These are phyloP conservation scores for Sistotremastrum suecicum DNA, from an alignment of 768 basidiomycete genomes.

Conservation along the genomic window DNA sequence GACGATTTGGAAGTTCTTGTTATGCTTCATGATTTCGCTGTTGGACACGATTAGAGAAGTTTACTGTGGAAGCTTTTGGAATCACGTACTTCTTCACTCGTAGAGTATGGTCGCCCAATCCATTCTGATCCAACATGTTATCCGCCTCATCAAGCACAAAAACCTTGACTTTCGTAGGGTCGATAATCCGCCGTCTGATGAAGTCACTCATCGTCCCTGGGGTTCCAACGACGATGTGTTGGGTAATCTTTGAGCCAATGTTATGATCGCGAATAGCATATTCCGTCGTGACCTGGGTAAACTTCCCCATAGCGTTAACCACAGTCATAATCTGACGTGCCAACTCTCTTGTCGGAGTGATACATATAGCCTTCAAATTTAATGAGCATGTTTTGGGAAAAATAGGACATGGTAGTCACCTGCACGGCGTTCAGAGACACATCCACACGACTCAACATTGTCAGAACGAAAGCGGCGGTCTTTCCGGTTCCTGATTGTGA, in stretches of 20 bases:
- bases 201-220: constrained; percentile 91
- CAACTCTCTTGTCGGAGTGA: constrained; percentile 95
- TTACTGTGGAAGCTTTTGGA: too few relatives aligned
- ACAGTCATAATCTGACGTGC: constrained; percentile 97
- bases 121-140: constrained; percentile 95
- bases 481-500: constrained; percentile 99
- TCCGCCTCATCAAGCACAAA: constrained; percentile 98
- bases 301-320: constrained; percentile 88
- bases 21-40: constrained; percentile 42
- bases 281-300: constrained; percentile 83
- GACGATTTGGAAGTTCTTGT: constrained; percentile 59
- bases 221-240: constrained; percentile 90
- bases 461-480: constrained; percentile 94
- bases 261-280: constrained; percentile 89
- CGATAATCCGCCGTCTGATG: constrained; percentile 63
- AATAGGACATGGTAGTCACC: constrained; percentile 25
- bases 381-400: constrained; percentile 1
- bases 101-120: constrained; percentile 85
- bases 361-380: constrained; percentile 65
- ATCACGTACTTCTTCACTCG: constrained; percentile 77
- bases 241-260: constrained; percentile 35
- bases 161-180: constrained; percentile 69
- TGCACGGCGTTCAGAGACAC: constrained; percentile 73
- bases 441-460: constrained; percentile 92
- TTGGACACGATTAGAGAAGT: not conserved